Base-by-base conservation (phyloP, 139 green algal genomes). In the Astrephomene gubernaculifera region DNA sequence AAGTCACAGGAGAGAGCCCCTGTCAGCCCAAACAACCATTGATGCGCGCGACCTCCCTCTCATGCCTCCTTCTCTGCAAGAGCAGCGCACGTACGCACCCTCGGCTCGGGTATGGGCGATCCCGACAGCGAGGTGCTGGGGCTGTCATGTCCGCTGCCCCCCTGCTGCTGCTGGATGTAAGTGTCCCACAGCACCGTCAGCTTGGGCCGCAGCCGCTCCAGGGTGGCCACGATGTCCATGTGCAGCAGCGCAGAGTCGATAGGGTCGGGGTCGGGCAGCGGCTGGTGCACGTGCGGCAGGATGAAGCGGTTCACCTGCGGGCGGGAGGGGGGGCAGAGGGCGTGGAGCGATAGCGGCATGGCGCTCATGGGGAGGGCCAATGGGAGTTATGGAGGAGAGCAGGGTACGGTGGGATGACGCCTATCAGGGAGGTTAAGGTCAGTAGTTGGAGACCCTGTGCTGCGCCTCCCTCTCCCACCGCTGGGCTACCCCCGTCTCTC, bases 201-300 rank as follows among this genome's bases (percentile, higher is more conserved):
- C 60, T 84, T 84, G 78, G 78, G 61, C 17, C 78, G 61, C 61
- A 84, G 61, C 60, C 43, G 43, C 60, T 84, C 78, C 60, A 84
- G 78, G 4, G 61, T 60, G 43, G 39, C n/a, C 63, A 84, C 44
- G 29, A 84, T 61, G 78, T 84, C 78, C 78, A 84, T 64, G 78
- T 84, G 78, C 43, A 84, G 63, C 61, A 84, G 78, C 63, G 78
- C 78, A 31, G 22, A 24, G 63, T 84, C 78, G 41, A 84, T 74
- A 41, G 78, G 63, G 5, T 84, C 78, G 19, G 78, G 78, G 29
- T 84, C 78, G 17, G 78, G 61, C 64, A 84, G 78, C 61, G 61
- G 14, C 76, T 73, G 76, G 29, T 61, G 27, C 38, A 72, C 39
- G 2, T 60, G 76, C 31, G 76, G 76, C 60, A 83, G 60, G 29